Evolutionary conservation across 768 basidiomycete genomes (phyloP), one percentile per base, ranked within the genome.

Genomic region (Tephrocybe sp.): DNA sequence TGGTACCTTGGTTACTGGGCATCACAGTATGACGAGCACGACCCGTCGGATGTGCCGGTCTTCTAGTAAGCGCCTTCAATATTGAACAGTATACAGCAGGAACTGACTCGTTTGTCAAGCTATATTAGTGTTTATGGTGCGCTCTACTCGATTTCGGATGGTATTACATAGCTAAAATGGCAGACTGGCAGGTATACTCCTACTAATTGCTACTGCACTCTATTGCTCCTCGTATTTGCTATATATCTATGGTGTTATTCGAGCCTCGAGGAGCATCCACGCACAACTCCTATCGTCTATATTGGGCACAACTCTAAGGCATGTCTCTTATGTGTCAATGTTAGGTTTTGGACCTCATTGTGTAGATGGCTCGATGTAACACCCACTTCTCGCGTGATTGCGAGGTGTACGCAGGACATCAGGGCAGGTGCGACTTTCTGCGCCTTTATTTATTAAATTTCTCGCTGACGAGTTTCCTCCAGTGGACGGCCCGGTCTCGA

Each of bases 351-450:
- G 25, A 46, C 18, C 18, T 19, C 35, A 22, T 15, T 39, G 30
- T 24, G 11, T 6, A 79, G 84, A 62, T 85, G 69, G 70, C 70
- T 78, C 25, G 72, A 74, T 53, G 66, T 70, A 27, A 78, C 76
- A 1, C 74, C 76, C 9, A 64, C 67, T 1, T 69, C 73, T 19
- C 78, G 86, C 4, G 78, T 89, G 43, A 79, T 87, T 34, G 69
- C 83, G 24, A 75, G 86, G 42, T 81, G 80, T 61, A 87, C 86
- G 1, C 79, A 84, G 46, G 86, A 88, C 59, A 84, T 87, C 18
- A 69, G 78, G 36, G 60, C 66, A 50, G 67, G 63, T 67, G 57
- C 27, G 61, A n/a, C n/a, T 28, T 22, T 24, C 21, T 28, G 13
- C 51, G 50, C 47, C 9, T 48, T 58, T 13, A 13, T 32, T 64